Base-by-base conservation (phyloP, 257 asterid genomes). In the Nicotiana otophora region DNA sequence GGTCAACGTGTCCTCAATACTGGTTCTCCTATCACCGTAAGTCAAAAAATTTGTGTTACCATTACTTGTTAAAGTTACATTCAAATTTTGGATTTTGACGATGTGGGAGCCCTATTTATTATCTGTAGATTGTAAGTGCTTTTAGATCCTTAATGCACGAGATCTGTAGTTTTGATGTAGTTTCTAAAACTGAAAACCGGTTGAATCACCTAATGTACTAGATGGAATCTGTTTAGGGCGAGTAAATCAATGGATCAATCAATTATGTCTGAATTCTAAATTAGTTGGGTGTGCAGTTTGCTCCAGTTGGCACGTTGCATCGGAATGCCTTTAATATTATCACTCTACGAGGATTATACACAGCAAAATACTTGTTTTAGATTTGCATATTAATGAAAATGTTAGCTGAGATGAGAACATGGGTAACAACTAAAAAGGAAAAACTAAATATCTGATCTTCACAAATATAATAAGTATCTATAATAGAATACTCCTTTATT, bases 1-100 rank as follows among this genome's bases (percentile, higher is more conserved):
- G 98, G 98, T 23, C 97, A 93, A 87, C 88, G 80, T 39, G 98
- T 94, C 83, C 95, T 90, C 30, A 94, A 94, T 86, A 94, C 98
- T 28, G 97, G 98, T 0, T 93, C 97, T 1, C 98, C 98, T 16
- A 93, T 94, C 33, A 93, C 94, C 53, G 98, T 94, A 87, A 93
- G 96, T 81, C 20, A 28, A 80, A 23, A 61, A 26, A 14, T 46
- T 61, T 14, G 5, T 46, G 20, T 23, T 26, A 16, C 11, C 51
- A 42, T 42, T 46, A 64, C 30, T 36, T 4, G 7, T 7, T 11
- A 2, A 46, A 42, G n/a, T 36, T 72, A 39, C 5, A 16, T 54
- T 36, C 75, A 16, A 67, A 33, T 16, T 10, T 5, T 64, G 20
- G 57, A 46, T 66, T 61, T 3, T 31, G 34, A 17, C 74, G 48